A percentile compares a stretch with the other conserved stretches of the same genome.
Evolutionary conservation across 345 rosid genomes (phyloP).

Genomic region (Boechera stricta): DNA sequence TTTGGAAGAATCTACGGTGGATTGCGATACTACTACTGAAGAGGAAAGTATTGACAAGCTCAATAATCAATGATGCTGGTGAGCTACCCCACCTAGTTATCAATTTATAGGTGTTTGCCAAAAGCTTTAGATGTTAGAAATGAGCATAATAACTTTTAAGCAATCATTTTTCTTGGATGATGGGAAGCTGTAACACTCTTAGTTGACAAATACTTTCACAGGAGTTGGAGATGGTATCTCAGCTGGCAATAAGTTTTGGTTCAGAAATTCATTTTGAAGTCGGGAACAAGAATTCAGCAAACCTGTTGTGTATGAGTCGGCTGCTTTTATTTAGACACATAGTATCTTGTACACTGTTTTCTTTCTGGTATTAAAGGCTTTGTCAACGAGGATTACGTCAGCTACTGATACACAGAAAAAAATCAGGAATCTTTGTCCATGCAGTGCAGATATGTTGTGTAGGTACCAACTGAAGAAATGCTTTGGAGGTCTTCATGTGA

Average conservation of each 20-base stretch:
- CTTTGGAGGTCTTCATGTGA: too few species aligned
- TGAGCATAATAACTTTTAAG: neutral
- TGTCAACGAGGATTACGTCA: neutral
- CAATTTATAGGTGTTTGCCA: conserved; percentile 6
- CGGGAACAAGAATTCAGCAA: neutral
- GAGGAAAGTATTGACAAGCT: conserved; percentile 67
- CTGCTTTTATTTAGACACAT: neutral
- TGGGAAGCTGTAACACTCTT: neutral
- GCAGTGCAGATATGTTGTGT: conserved; percentile 9
- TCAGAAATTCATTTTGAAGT: neutral
- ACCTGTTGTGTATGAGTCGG: neutral
- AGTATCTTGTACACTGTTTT: too few species aligned
- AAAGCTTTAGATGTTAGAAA: conserved; percentile 11
- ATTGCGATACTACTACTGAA: conserved; percentile 53
- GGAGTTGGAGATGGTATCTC: conserved; percentile 3
- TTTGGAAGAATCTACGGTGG: conserved; percentile 52
- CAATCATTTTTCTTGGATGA: neutral
- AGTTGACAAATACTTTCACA: conserved; percentile 4
- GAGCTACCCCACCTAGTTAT: conserved; percentile 29
- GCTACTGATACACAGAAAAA: neutral
- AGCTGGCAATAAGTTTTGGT: conserved; percentile 6
- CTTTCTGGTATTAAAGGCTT: neutral
- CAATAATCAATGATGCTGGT: conserved; percentile 58
- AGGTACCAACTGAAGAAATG: too few species aligned
- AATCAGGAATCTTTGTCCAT: neutral